Conservation (phyloP, 108 stramenopile species). For the Ochromonas danica region DNA sequence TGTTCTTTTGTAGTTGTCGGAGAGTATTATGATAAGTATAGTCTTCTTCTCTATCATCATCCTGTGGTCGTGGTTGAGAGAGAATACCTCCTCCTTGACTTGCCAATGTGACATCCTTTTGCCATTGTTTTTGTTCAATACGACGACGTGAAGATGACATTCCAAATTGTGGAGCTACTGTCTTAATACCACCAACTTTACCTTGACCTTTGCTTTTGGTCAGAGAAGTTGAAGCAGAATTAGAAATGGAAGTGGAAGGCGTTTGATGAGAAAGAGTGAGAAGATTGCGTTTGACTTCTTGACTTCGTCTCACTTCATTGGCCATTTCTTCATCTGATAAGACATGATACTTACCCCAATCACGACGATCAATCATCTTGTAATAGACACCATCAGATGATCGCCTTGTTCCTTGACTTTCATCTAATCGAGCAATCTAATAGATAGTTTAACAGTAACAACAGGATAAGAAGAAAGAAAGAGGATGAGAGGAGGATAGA, state of each 20-base stretch:
- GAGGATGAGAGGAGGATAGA: too few species aligned
- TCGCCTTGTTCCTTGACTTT: too few species aligned
- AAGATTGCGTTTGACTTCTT: background rate
- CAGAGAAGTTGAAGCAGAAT: too few species aligned
- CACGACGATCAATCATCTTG: background rate
- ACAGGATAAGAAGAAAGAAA: too few species aligned
- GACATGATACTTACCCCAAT: background rate
- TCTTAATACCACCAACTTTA: background rate
- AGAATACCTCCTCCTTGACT: background rate
- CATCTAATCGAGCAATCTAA: too few species aligned
- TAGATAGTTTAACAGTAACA: too few species aligned
- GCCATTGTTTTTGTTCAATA: background rate
- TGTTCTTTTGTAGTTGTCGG: background rate
- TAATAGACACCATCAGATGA: background rate
- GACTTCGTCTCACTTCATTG: background rate
- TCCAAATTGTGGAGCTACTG: background rate
- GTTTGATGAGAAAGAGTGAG: background rate
- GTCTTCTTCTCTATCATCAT: background rate
- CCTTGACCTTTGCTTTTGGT: too few species aligned
- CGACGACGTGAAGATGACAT: background rate
- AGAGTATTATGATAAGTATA: background rate
- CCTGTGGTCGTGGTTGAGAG: background rate
- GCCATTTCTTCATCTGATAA: background rate
- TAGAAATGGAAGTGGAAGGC: too few species aligned
- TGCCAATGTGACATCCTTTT: background rate